phyloP scores from a whole-genome alignment of 768 basidiomycete species.

The Leccinum uliginosum region DNA sequence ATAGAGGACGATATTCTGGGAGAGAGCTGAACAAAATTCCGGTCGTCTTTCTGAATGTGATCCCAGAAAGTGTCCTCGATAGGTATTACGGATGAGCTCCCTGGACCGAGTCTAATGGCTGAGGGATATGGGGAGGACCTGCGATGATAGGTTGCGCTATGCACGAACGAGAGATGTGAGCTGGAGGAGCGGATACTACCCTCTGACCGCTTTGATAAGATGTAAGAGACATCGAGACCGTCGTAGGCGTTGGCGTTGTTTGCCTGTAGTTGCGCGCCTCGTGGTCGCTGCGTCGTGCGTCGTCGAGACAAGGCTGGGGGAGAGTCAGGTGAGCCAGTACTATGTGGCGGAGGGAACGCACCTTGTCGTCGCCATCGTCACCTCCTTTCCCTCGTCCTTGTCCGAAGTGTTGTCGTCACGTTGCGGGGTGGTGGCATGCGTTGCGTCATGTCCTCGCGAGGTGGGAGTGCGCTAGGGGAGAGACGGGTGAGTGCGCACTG shows the following conservation, averaged over 20 bases:
- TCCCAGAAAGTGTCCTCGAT: conserved; percentile 39
- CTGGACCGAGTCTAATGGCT: conserved; percentile 17
- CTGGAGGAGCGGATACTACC: conserved; percentile 33
- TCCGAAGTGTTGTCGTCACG: too few relatives aligned
- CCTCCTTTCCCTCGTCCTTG: too few relatives aligned
- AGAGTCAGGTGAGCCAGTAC: too few relatives aligned
- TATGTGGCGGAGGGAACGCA: too few relatives aligned
- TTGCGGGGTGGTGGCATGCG: too few relatives aligned
- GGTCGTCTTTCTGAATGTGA: conserved; percentile 36
- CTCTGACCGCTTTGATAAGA: conserved; percentile 32
- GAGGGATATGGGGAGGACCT: conserved; percentile 28
- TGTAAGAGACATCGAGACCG: conserved; percentile 45
- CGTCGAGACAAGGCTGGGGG: too few relatives aligned
- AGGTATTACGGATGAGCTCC: conserved; percentile 33
- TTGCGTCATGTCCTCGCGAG: too few relatives aligned
- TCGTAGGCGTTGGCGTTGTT: conserved; percentile 21
- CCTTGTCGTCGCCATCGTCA: too few relatives aligned
- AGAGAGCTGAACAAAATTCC: conserved; percentile 34
- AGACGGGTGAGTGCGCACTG: too few relatives aligned
- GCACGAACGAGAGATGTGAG: conserved; percentile 21
- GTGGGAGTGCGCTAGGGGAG: too few relatives aligned
- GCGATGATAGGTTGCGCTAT: neutral
- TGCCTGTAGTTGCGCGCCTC: conserved; percentile 37
- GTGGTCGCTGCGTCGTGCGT: too few relatives aligned
- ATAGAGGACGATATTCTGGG: conserved; percentile 18